A percentile compares a stretch with the other conserved stretches of the same genome.
phyloP scores from a whole-genome alignment of 1,284 basidiomycete genomes.

The Puccinia sorghi region DNA sequence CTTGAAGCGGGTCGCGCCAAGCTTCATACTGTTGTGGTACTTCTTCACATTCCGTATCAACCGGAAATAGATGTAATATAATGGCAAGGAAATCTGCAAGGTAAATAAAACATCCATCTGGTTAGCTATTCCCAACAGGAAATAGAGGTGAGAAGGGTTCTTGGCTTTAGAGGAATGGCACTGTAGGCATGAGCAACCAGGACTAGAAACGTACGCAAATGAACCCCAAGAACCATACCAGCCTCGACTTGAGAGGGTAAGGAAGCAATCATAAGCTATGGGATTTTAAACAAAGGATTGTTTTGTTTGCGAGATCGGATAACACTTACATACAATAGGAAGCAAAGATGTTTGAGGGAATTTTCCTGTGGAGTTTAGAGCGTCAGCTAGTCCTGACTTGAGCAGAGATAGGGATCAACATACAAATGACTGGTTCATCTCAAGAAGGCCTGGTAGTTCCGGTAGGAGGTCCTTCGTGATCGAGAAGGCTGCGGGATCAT shows the following conservation, averaged over 20 bases:
- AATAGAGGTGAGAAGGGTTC: no score
- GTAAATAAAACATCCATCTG: not conserved
- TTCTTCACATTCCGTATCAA: not conserved
- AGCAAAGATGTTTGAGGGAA: not conserved
- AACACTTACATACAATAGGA: not conserved
- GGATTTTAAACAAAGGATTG: not conserved
- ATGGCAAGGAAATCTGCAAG: conserved; percentile 1
- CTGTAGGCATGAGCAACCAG: not conserved
- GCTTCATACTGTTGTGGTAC: not conserved
- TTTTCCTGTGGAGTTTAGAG: not conserved
- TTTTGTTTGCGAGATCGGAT: not conserved
- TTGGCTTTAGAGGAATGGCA: not conserved
- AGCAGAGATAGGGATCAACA: not conserved
- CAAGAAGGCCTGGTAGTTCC: not conserved
- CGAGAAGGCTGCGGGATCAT: not conserved
- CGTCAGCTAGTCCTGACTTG: not conserved
- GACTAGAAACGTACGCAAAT: not conserved
- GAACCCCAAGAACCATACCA: not conserved
- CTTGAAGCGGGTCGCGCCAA: not conserved
- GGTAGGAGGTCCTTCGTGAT: not conserved
- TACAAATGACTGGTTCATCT: not conserved
- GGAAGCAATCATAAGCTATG: not conserved
- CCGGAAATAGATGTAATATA: conserved; percentile 2
- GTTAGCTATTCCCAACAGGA: no score
- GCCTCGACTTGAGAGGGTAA: not conserved